Evolutionary conservation across 441 rosid genomes (phyloP).

Genomic region (Biscutella laevigata): DNA sequence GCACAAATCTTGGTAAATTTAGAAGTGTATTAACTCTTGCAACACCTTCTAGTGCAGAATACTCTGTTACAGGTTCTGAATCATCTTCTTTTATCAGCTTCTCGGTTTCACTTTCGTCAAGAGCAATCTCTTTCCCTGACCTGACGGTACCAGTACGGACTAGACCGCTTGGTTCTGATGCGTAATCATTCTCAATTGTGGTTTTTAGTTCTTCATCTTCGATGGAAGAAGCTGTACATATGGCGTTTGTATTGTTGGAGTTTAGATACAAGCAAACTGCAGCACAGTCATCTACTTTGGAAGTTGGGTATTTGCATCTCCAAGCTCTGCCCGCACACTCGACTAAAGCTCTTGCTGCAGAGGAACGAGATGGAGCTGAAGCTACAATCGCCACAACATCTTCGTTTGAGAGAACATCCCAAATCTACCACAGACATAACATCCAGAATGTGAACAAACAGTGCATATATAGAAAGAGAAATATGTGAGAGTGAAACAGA

Average conservation of each 20-base stretch:
- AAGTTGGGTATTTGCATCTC: slow-evolving; percentile 34
- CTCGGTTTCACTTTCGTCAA: slow-evolving; percentile 38
- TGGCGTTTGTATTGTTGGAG: slow-evolving; percentile 26
- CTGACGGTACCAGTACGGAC: slow-evolving; percentile 34
- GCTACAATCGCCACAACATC: slow-evolving; percentile 30
- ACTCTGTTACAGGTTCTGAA: slow-evolving; percentile 43
- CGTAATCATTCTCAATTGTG: slow-evolving; percentile 21
- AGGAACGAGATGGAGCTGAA: slow-evolving; percentile 23
- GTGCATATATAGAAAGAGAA: neutral
- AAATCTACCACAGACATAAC: slow-evolving; percentile 21
- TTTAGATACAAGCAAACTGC: slow-evolving; percentile 32
- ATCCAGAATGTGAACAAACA: neutral
- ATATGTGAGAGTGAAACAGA: neutral
- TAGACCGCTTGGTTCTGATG: slow-evolving; percentile 25
- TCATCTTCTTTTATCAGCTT: slow-evolving; percentile 30
- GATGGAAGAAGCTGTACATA: slow-evolving; percentile 39
- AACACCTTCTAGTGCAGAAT: slow-evolving; percentile 94
- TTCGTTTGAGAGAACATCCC: slow-evolving; percentile 33
- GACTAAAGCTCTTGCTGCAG: slow-evolving; percentile 28
- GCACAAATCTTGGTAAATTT: slow-evolving; percentile 75
- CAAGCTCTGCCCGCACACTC: slow-evolving; percentile 32
- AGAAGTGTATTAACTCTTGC: slow-evolving; percentile 79
- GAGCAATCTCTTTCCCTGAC: slow-evolving; percentile 32
- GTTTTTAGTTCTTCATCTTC: slow-evolving; percentile 22
- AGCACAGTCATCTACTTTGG: slow-evolving; percentile 34